Evolutionary conservation across 805 yeast genomes (phyloP).

Genomic region (Metschnikowia kunwiensis): DNA sequence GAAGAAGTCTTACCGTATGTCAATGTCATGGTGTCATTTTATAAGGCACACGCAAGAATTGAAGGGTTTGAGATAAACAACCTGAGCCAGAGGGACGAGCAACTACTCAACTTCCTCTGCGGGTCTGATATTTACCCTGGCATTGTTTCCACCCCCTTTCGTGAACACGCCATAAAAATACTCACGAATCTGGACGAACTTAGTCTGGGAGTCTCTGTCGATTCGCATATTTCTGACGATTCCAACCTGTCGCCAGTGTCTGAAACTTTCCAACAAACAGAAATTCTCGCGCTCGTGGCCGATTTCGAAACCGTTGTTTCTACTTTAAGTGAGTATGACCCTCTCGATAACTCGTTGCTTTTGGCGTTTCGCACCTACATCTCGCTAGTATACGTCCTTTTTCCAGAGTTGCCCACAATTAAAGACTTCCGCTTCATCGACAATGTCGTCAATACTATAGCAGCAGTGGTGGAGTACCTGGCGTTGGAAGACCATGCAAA

Average conservation of each 20-base stretch:
- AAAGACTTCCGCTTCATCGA: conserved; percentile 25
- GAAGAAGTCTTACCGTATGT: conserved; percentile 19
- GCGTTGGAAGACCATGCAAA: conserved; percentile 23
- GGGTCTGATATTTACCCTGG: conserved; percentile 13
- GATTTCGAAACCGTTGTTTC: conserved; percentile 21
- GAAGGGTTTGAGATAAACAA: conserved; percentile 19
- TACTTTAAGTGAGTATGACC: conserved; percentile 25
- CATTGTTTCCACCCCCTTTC: conserved; percentile 16
- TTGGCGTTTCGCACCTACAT: conserved; percentile 24
- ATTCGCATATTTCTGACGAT: neutral
- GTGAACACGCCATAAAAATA: neutral
- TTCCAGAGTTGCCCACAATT: conserved; percentile 18
- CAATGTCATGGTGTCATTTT: conserved; percentile 22
- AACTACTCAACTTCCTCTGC: conserved; percentile 16
- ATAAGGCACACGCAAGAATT: conserved; percentile 23
- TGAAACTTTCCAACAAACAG: neutral
- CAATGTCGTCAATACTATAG: conserved; percentile 19
- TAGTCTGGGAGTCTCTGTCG: neutral
- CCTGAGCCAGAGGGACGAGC: conserved; percentile 14
- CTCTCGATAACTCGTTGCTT: conserved; percentile 25
- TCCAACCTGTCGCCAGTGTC: neutral
- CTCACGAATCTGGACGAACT: conserved; percentile 1
- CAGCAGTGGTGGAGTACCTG: conserved; percentile 29
- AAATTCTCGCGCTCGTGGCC: conserved; percentile 10
- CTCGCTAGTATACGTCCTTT: conserved; percentile 18